Evolutionary conservation across 768 basidiomycete species (phyloP), one percentile per base, ranked within the genome.

Genomic region (Inosperma sp.): DNA sequence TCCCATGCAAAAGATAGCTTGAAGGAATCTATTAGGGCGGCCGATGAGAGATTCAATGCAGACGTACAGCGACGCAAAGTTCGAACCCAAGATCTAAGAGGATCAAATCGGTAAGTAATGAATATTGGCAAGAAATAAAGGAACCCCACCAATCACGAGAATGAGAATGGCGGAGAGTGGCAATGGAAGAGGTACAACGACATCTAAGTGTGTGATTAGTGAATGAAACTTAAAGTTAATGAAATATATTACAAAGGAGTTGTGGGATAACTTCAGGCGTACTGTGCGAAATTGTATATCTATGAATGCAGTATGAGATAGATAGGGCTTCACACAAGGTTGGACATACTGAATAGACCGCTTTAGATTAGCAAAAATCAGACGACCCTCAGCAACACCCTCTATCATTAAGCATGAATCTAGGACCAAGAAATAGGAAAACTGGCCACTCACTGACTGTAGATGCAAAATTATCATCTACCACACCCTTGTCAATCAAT

Each of bases 1-100:
- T 86, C 84, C 84, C 84, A 86, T 1, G 84, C 84, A 51, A 86
- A 86, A 2, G 83, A 82, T 12, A 86, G 70, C 80, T 82, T 52
- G 2, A 33, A 29, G 25, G 14, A 12, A 17, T 25, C 6, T 9
- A 33, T 29, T 25, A 44, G 26, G 22, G 4, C 5, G 12, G 21
- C 23, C 13, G 30, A 42, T 17, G 16, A 40, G 5, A 1, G 9
- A 27, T 3, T 7, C 43, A 25, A 51, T 46, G 35, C 43, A 12
- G 21, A 60, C 80, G 56, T 67, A 83, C 82, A 51, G 82, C 84
- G 48, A 82, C 76, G 31, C 79, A 77, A 10, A 86, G 72, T 62
- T 86, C 84, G 53, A 84, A 86, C 4, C 83, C 83, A 53, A 86
- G 81, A 74, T 86, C 83, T 85, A 55, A 14, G 33, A 2, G 4